Conservation (phyloP, 345 rosid species). For the Arabidopsis suecica region DNA sequence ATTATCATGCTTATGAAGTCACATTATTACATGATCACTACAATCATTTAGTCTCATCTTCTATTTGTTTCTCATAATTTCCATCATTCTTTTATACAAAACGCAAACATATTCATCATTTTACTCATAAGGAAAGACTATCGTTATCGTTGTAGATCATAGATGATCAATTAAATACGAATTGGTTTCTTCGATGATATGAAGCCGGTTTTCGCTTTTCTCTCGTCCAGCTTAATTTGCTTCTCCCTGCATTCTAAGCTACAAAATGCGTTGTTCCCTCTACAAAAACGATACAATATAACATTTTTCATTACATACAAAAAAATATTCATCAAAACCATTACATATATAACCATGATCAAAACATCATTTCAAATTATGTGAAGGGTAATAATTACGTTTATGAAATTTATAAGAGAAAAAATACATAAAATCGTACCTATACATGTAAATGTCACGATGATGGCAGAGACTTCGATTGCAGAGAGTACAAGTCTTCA, state of each 20-base stretch:
- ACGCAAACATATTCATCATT: background rate
- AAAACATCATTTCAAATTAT: background rate
- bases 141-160: background rate
- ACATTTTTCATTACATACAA: background rate
- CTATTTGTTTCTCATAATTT: background rate
- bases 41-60: constrained; percentile 16
- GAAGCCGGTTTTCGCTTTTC: constrained; percentile 46
- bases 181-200: constrained; percentile 26
- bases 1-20: constrained; percentile 6
- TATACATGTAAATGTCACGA: constrained; percentile 84
- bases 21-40: constrained; percentile 14
- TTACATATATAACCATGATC: background rate
- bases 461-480: constrained; percentile 41
- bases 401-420: background rate
- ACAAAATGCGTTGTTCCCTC: constrained; percentile 96
- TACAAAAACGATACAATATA: constrained; percentile 19
- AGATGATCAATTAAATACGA: constrained; percentile 6
- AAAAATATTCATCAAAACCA: background rate
- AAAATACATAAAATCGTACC: constrained; percentile 46
- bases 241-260: constrained; percentile 84
- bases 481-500: constrained; percentile 43
- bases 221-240: constrained; percentile 73
- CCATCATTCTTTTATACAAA: constrained; percentile 12
- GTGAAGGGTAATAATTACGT: background rate
- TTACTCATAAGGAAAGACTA: background rate